These are phyloP conservation scores for Alternaria sp. DNA, from an alignment of 2,329 filamentous ascomycete genomes.

Conservation along the genomic window DNA sequence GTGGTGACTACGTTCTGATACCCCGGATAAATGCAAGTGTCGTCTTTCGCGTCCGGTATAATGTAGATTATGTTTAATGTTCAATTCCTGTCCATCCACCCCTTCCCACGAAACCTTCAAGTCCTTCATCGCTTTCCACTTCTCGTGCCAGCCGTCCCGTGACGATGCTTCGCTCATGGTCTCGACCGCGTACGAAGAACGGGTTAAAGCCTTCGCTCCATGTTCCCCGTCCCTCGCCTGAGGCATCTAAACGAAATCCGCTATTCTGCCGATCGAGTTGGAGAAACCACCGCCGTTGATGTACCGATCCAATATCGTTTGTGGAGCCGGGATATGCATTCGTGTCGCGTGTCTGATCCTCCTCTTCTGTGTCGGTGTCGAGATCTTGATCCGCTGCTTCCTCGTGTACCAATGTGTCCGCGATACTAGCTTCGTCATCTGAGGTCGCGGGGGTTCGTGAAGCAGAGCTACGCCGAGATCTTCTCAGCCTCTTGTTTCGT, in stretches of 20 bases:
- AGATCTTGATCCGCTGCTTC: conserved; percentile 8
- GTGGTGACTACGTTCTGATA: conserved; percentile 20
- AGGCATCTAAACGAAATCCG: conserved; percentile 58
- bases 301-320: conserved; percentile 70
- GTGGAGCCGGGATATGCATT: conserved; percentile 72
- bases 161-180: not conserved
- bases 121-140: not conserved
- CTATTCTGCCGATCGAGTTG: conserved; percentile 65
- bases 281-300: conserved; percentile 72
- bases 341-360: conserved; percentile 56
- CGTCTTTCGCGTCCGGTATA: not conserved
- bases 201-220: not conserved
- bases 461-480: not conserved
- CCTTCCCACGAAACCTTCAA: not conserved
- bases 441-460: not conserved
- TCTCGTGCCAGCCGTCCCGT: not conserved
- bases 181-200: not conserved
- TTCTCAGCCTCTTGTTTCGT: not conserved
- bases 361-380: conserved; percentile 53
- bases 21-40: no score
- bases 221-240: not conserved
- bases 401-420: not conserved
- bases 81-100: not conserved
- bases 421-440: not conserved
- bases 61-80: not conserved